Conservation (phyloP, 345 rosid genomes). For the Camelina neglecta region DNA sequence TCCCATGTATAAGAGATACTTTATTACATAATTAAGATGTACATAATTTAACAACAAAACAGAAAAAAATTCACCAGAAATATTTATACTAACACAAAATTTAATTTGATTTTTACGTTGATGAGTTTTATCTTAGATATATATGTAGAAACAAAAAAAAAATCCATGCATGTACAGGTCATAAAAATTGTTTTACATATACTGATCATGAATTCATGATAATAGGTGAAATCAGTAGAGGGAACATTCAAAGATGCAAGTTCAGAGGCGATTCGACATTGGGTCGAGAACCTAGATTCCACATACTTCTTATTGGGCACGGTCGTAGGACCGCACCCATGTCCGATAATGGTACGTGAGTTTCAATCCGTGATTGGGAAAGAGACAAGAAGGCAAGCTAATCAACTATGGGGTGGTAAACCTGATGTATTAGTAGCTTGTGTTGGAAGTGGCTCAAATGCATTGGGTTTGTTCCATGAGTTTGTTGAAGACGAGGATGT, state of each 20-base stretch:
- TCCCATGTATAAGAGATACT: background rate
- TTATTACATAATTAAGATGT: background rate
- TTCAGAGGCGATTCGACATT: slow-evolving; percentile 73
- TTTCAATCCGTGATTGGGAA: slow-evolving; percentile 86
- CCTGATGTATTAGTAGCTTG: slow-evolving; percentile 86
- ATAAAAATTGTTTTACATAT: no score
- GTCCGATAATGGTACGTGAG: slow-evolving; percentile 78
- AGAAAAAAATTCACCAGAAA: no score
- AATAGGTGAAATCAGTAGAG: slow-evolving; percentile 62
- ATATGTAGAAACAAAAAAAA: no score
- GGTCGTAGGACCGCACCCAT: slow-evolving; percentile 86
- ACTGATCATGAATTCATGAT: background rate
- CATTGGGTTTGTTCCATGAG: slow-evolving; percentile 80
- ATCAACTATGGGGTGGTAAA: slow-evolving; percentile 83
- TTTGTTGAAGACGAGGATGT: slow-evolving; percentile 67
- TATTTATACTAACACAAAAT: background rate
- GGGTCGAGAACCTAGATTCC: slow-evolving; percentile 58
- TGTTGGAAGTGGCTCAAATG: slow-evolving; percentile 86
- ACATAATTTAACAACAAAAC: background rate
- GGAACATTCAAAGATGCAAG: slow-evolving; percentile 75
- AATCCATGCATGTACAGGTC: no score
- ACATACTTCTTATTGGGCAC: slow-evolving; percentile 63
- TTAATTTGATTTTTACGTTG: background rate
- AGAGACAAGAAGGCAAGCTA: slow-evolving; percentile 81
- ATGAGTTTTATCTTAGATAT: no score